Percentiles rank a stretch among this genome's conserved stretches.
phyloP scores from a whole-genome alignment of 768 basidiomycete genomes.

The Lactarius vividus region DNA sequence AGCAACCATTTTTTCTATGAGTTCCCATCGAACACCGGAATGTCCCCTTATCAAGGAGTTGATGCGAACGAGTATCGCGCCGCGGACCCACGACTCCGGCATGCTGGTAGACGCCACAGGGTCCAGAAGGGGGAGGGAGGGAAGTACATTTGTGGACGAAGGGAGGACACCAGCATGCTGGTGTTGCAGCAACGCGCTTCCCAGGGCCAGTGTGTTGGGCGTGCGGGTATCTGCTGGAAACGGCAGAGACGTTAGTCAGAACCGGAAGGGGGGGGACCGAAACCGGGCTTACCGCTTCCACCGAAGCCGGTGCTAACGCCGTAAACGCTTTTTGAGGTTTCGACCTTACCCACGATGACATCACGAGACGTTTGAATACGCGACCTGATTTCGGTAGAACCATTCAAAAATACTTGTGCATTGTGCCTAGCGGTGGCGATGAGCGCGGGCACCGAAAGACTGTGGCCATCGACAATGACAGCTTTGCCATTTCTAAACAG shows the following conservation, averaged over 20 bases:
- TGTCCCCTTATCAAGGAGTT: conserved; percentile 89
- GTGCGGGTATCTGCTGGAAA: conserved; percentile 75
- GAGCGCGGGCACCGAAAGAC: conserved; percentile 72
- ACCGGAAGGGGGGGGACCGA: conserved; percentile 17
- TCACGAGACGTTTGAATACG: conserved; percentile 62
- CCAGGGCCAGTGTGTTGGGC: conserved; percentile 66
- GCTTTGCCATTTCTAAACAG: conserved; percentile 54
- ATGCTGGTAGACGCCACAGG: conserved; percentile 66
- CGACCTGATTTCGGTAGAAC: conserved; percentile 45
- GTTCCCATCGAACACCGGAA: conserved; percentile 78
- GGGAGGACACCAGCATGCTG: conserved; percentile 76
- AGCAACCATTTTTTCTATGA: conserved; percentile 74
- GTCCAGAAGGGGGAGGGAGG: conserved; percentile 67
- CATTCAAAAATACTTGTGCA: conserved; percentile 49
- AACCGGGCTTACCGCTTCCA: conserved; percentile 54
- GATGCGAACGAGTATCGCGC: conserved; percentile 82
- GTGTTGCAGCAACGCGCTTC: conserved; percentile 81
- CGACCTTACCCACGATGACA: conserved; percentile 65
- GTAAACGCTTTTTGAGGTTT: conserved; percentile 68
- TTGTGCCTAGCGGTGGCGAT: conserved; percentile 70
- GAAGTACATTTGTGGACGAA: conserved; percentile 47
- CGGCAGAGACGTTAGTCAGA: conserved; percentile 11
- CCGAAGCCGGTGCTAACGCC: conserved; percentile 88
- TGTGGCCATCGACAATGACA: conserved; percentile 65
- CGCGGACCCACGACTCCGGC: conserved; percentile 87